Evolutionary conservation across 73 alveolate genomes (phyloP).

Genomic region (Blepharisma japonicum): DNA sequence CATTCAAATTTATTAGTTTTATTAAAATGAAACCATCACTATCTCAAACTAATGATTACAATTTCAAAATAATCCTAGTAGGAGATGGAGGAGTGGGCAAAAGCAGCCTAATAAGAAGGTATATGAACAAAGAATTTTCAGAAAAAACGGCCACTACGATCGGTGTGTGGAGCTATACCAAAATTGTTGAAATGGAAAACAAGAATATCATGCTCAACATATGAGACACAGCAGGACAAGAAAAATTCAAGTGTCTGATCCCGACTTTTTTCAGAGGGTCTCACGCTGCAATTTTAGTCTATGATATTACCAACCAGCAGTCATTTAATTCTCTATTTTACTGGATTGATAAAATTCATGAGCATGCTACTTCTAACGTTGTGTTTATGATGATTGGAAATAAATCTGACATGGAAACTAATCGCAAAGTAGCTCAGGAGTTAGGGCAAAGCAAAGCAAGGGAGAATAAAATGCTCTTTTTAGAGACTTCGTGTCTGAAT

Average conservation of each 20-base stretch:
- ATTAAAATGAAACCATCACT: not conserved
- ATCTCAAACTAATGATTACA: constrained; percentile 21
- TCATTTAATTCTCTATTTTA: constrained; percentile 51
- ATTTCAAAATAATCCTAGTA: constrained; percentile 21
- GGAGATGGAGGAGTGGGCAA: constrained; percentile 86
- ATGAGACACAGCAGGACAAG: constrained; percentile 82
- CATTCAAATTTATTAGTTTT: too few species aligned
- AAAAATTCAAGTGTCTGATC: constrained; percentile 59
- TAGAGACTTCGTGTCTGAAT: constrained; percentile 25
- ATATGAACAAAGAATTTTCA: constrained; percentile 54
- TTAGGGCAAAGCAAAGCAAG: not conserved
- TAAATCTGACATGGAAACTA: constrained; percentile 12
- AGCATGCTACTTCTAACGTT: constrained; percentile 36
- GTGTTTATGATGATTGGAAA: constrained; percentile 32
- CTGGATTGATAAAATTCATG: constrained; percentile 69
- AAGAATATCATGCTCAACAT: constrained; percentile 50
- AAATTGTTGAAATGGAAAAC: constrained; percentile 42
- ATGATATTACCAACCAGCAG: constrained; percentile 61
- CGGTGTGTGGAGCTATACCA: constrained; percentile 64
- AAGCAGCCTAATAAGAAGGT: constrained; percentile 47
- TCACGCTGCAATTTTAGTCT: constrained; percentile 59
- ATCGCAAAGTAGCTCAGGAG: constrained; percentile 11
- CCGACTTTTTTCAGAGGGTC: constrained; percentile 65
- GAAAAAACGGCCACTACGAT: constrained; percentile 55
- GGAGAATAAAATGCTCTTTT: constrained; percentile 9